Conservation (phyloP, 2,329 filamentous ascomycete species). For the Coccinonectria pachysandricola region DNA sequence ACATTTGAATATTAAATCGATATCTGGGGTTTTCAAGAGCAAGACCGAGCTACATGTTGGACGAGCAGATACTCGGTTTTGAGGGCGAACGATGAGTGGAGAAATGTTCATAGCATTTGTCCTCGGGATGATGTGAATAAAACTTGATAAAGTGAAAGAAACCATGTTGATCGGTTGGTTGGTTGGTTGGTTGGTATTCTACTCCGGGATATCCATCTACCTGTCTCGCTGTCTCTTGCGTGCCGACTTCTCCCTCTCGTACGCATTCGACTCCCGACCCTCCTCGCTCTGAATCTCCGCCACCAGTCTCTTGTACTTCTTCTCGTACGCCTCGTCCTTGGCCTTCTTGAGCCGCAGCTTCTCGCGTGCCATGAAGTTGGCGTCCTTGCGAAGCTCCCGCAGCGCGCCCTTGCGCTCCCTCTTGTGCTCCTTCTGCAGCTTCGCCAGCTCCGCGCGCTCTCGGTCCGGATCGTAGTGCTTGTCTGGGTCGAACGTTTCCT, state of each 20-base stretch:
- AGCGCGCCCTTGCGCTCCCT: slow-evolving; percentile 90
- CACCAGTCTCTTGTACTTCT: slow-evolving; percentile 85
- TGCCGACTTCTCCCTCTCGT: slow-evolving; percentile 74
- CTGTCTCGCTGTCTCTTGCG: slow-evolving; percentile 55
- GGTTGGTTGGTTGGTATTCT: slow-evolving; percentile 18
- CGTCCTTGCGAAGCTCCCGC: slow-evolving; percentile 89
- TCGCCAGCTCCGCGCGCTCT: slow-evolving; percentile 75
- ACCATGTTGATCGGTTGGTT: no score
- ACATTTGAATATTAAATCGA: no score
- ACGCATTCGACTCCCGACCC: slow-evolving; percentile 73
- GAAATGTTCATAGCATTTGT: no score
- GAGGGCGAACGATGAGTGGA: no score
- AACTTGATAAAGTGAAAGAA: no score
- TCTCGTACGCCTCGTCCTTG: slow-evolving; percentile 86
- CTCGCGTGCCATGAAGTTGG: slow-evolving; percentile 86
- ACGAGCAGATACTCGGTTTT: no score
- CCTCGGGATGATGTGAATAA: no score
- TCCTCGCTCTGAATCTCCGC: slow-evolving; percentile 95
- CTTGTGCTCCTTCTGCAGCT: slow-evolving; percentile 85
- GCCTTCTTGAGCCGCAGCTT: slow-evolving; percentile 87
- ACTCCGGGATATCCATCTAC: slow-evolving; percentile 13
- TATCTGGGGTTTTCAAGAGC: no score
- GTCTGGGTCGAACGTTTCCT: slow-evolving; percentile 86
- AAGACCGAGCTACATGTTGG: no score
- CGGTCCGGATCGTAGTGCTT: slow-evolving; percentile 96